Evolutionary conservation across 352 stramenopile genomes (phyloP), one percentile per base, ranked within the genome.

Genomic region (Phytopythium helicoides): DNA sequence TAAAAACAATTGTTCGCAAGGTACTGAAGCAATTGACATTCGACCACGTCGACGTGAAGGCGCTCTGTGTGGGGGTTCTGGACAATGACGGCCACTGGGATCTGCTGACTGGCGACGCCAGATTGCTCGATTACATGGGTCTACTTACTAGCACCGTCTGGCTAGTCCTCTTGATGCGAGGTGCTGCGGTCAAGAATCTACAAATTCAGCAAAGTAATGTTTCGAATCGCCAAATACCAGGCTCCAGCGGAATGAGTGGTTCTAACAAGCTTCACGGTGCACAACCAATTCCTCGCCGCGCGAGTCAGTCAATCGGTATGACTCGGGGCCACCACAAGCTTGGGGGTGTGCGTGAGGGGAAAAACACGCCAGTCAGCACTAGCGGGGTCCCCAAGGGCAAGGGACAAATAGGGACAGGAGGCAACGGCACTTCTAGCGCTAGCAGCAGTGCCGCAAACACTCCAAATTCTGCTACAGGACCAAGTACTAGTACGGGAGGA

Each of bases 1-100:
- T 95, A 18, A 92, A 93, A 52, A 87, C 84, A 0, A 89, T 91
- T 35, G 73, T 90, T n/a, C 72, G 82, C 12, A 95, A 95, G 64
- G 87, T 89, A 28, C 51, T 91, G 25, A 92, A 89, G 51, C 80
- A 92, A 35, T 38, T 90, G 21, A 83, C 75, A 9, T 94, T 90
- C 33, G 85, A 95, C 37, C 77, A 90, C 51, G 71, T 95, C 36
- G 82, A 95, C 31, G 85, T 91, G 23, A 90, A 89, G 45, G 71
- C 82, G 12, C 52, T 95, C 0, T 93, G 85, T 36, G 76, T 87
- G 19, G 82, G 83, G 11, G 78, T 95, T 23, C 61, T 95, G 6
- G 64, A 80, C 23, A 89, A 93, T 47, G 76, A 87, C 11, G 76
- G 68, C 2, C 82, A 93, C 45, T 89, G 76, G 80, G 82, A 93